phyloP scores from a whole-genome alignment of 1,284 basidiomycete genomes.

The Rhodotorula sp. region DNA sequence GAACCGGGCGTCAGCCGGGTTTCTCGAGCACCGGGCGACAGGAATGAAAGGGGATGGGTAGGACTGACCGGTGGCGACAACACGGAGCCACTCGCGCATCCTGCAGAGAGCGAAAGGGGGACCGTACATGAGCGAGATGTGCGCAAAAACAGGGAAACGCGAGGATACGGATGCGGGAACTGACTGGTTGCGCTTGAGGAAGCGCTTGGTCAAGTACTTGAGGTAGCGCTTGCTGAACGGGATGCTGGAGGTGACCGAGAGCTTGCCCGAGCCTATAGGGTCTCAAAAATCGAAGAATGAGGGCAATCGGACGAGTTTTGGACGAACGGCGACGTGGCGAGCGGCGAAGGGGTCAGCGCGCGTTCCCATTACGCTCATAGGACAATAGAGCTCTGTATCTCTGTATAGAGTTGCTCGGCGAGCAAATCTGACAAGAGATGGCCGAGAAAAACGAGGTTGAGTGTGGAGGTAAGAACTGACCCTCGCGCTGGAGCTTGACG shows the following conservation, averaged over 20 bases:
- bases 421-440: no score
- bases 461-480: slow-evolving; percentile 7
- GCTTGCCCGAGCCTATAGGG: no score
- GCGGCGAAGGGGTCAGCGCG: no score
- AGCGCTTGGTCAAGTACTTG: slow-evolving; percentile 53
- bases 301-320: no score
- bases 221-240: slow-evolving; percentile 53
- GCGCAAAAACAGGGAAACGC: not conserved
- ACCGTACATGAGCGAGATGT: not conserved
- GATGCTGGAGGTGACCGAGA: slow-evolving; percentile 40
- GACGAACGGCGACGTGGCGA: no score
- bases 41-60: slow-evolving; percentile 5
- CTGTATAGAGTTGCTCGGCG: no score
- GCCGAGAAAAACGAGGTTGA: no score
- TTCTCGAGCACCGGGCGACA: not conserved
- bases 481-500: slow-evolving; percentile 51
- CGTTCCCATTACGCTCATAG: no score
- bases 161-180: no score
- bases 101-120: not conserved
- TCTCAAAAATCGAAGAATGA: no score
- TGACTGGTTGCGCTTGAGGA: slow-evolving; percentile 42
- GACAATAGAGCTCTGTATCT: no score
- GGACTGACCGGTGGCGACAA: slow-evolving; percentile 1
- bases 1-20: not conserved
- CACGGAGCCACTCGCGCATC: slow-evolving; percentile 44